A percentile compares a stretch with the other conserved stretches of the same genome.
These are phyloP conservation scores for Rhizophora mangle DNA, from an alignment of 345 rosid genomes.

Conservation along the genomic window DNA sequence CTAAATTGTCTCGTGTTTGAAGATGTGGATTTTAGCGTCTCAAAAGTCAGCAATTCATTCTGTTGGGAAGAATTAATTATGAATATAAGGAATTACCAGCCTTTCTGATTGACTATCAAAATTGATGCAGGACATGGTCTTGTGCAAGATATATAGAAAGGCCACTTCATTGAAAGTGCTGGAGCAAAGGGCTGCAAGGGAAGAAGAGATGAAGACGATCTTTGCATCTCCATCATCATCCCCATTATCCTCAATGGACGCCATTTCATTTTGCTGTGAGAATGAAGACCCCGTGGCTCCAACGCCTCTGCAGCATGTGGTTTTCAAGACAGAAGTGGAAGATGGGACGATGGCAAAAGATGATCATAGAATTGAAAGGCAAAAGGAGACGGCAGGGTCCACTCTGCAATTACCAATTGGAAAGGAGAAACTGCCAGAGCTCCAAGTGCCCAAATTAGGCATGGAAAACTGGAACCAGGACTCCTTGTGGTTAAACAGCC, in stretches of 20 bases:
- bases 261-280: slow-evolving; percentile 33
- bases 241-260: slow-evolving; percentile 43
- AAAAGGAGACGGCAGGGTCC: slow-evolving; percentile 17
- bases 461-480: slow-evolving; percentile 70
- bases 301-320: slow-evolving; percentile 18
- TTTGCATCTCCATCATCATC: slow-evolving; percentile 40
- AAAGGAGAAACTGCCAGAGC: slow-evolving; percentile 47
- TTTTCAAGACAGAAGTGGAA: slow-evolving; percentile 41
- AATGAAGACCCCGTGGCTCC: slow-evolving; percentile 36
- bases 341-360: slow-evolving; percentile 14
- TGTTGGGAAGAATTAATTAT: background rate
- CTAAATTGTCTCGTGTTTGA: too few relatives aligned
- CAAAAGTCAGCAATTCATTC: background rate
- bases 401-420: slow-evolving; percentile 49
- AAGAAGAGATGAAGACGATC: slow-evolving; percentile 25
- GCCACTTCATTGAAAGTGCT: slow-evolving; percentile 36
- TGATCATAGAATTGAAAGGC: background rate
- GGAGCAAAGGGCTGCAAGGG: slow-evolving; percentile 32
- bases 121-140: slow-evolving; percentile 24
- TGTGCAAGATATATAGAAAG: slow-evolving; percentile 35
- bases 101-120: background rate
- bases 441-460: slow-evolving; percentile 57
- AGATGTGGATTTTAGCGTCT: background rate
- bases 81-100: too few relatives aligned
- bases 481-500: slow-evolving; percentile 52